phyloP scores from a whole-genome alignment of 2,329 filamentous ascomycete genomes.

The Aspergillus pseudonomiae region DNA sequence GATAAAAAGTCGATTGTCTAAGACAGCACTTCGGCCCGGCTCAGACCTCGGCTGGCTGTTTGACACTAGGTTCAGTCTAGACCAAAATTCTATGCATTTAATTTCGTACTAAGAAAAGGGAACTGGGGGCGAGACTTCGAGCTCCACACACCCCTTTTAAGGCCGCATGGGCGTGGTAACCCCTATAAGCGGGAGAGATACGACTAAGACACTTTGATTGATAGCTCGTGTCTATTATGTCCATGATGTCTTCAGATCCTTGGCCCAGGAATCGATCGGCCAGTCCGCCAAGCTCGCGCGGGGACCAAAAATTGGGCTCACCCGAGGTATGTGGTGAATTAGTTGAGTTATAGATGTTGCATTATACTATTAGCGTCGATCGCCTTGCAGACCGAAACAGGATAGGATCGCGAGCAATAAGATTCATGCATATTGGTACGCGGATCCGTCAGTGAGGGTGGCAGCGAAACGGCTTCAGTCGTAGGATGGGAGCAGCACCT shows the following conservation, averaged over 20 bases:
- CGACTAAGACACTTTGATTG: background rate
- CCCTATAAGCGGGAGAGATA: background rate
- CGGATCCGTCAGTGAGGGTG: background rate
- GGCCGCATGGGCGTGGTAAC: background rate
- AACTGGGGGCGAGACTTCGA: background rate
- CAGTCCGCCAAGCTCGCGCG: background rate
- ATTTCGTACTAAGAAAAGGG: background rate
- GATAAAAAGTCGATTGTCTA: slow-evolving; percentile 11
- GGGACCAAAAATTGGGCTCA: background rate
- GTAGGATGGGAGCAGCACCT: background rate
- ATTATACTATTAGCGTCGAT: background rate
- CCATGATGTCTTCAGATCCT: background rate
- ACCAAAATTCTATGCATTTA: background rate
- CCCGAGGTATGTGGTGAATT: background rate
- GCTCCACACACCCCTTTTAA: background rate
- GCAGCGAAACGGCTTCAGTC: background rate
- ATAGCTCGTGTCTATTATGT: background rate
- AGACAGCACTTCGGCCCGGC: background rate
- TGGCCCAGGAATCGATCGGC: background rate
- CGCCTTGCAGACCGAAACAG: background rate
- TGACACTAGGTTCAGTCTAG: background rate
- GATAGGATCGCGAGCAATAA: background rate
- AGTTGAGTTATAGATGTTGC: background rate
- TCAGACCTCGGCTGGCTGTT: background rate
- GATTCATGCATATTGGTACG: background rate